These are phyloP conservation scores for Hirsutella thompsonii DNA, from an alignment of 2,329 filamentous ascomycete genomes.

Conservation along the genomic window DNA sequence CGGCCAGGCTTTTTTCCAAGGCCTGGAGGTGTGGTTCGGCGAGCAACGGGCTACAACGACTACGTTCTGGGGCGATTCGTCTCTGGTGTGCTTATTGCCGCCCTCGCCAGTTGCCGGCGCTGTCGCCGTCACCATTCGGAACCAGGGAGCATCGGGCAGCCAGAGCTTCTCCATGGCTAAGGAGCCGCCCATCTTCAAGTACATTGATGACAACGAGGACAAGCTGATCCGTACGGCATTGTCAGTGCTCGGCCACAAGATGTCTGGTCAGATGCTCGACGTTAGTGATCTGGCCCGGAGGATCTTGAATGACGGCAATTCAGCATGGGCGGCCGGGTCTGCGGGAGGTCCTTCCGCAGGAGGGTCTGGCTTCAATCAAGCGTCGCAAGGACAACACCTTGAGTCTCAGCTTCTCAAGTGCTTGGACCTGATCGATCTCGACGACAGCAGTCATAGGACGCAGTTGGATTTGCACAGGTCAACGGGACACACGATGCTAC, in stretches of 20 bases:
- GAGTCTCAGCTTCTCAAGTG: slow-evolving; percentile 59
- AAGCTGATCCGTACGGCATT: slow-evolving; percentile 56
- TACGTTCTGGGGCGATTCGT: slow-evolving; percentile 68
- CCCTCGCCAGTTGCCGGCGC: slow-evolving; percentile 53
- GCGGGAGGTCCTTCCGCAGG: slow-evolving; percentile 25
- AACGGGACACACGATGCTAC: slow-evolving; percentile 70
- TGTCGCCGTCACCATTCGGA: slow-evolving; percentile 59
- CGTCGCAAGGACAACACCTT: slow-evolving; percentile 32
- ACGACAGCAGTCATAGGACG: slow-evolving; percentile 56
- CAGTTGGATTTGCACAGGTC: slow-evolving; percentile 51
- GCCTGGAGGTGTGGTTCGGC: slow-evolving; percentile 75
- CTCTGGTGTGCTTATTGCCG: slow-evolving; percentile 67
- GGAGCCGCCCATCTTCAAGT: slow-evolving; percentile 50
- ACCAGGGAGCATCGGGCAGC: slow-evolving; percentile 28
- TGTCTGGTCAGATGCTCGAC: slow-evolving; percentile 50
- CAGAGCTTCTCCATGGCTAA: slow-evolving; percentile 22
- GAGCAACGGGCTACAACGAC: slow-evolving; percentile 51
- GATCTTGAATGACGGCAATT: slow-evolving; percentile 38
- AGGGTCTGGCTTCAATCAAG: slow-evolving; percentile 30
- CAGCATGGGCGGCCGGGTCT: slow-evolving; percentile 32
- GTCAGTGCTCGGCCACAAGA: slow-evolving; percentile 50
- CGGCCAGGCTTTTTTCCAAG: slow-evolving; percentile 66
- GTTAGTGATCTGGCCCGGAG: slow-evolving; percentile 48
- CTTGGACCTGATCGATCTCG: slow-evolving; percentile 67
- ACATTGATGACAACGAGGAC: slow-evolving; percentile 58